A percentile compares a stretch with the other conserved stretches of the same genome.
Evolutionary conservation across 768 basidiomycete genomes (phyloP).

Genomic region (Dictyophora rubrovolvata): DNA sequence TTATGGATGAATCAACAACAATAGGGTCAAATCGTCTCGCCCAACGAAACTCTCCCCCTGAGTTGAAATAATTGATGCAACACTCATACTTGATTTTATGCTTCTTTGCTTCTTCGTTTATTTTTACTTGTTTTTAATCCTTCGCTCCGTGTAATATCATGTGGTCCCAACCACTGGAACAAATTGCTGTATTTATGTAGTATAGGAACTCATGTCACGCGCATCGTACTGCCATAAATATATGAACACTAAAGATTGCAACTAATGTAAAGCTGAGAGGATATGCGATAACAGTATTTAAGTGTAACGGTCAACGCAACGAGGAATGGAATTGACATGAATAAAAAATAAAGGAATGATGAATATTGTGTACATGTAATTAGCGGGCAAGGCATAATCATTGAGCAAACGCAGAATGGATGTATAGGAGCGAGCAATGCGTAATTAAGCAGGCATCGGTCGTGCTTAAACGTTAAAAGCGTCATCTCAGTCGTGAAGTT

Average conservation of each 20-base stretch:
- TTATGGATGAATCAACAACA: neutral
- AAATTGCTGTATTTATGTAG: neutral
- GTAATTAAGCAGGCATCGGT: neutral
- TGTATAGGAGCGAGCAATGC: neutral
- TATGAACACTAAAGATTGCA: neutral
- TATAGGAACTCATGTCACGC: neutral
- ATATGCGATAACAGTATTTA: neutral
- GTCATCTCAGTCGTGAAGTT: neutral
- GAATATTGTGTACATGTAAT: neutral
- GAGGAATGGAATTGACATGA: no score
- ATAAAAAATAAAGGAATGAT: neutral
- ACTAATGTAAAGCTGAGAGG: neutral
- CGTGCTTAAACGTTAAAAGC: neutral
- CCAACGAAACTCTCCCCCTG: neutral
- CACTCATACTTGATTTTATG: no score
- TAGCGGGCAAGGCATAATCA: neutral
- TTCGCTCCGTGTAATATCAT: no score
- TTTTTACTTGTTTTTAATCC: no score
- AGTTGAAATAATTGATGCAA: neutral
- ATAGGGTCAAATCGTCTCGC: neutral
- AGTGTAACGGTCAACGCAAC: no score
- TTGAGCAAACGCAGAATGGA: neutral
- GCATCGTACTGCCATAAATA: neutral
- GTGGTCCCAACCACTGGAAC: no score
- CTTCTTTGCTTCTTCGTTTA: no score